Conservation (phyloP, 257 asterid species). For the Apocynum venetum region DNA sequence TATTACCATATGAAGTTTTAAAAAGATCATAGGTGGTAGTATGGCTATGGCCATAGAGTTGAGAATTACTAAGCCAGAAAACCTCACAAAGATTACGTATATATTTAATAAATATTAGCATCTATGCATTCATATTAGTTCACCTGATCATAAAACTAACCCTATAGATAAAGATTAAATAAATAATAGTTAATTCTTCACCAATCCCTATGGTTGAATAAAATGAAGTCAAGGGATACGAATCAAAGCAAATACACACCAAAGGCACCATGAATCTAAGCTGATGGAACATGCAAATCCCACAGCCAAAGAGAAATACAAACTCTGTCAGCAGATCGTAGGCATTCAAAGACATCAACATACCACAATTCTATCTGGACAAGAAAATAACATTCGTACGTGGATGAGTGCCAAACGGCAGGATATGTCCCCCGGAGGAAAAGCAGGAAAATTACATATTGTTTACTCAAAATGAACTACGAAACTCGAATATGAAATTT, state of each 20-base stretch:
- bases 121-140: not conserved
- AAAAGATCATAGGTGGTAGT: not conserved
- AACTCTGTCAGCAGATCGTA: not conserved
- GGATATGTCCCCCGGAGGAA: not conserved
- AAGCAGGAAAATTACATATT: not conserved
- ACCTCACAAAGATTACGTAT: not conserved
- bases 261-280: not conserved
- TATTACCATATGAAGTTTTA: not conserved
- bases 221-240: no score
- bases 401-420: not conserved
- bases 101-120: not conserved
- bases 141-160: not conserved
- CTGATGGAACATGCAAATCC: not conserved
- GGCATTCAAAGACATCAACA: not conserved
- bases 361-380: not conserved
- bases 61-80: not conserved
- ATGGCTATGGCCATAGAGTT: not conserved
- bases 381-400: not conserved
- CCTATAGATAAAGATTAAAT: not conserved
- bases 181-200: not conserved
- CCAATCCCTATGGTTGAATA: not conserved
- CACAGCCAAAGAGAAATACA: not conserved
- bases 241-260: not conserved
- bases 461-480: not conserved
- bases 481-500: not conserved